phyloP scores from a whole-genome alignment of 139 green algal species.

The Coelastrella sp. region DNA sequence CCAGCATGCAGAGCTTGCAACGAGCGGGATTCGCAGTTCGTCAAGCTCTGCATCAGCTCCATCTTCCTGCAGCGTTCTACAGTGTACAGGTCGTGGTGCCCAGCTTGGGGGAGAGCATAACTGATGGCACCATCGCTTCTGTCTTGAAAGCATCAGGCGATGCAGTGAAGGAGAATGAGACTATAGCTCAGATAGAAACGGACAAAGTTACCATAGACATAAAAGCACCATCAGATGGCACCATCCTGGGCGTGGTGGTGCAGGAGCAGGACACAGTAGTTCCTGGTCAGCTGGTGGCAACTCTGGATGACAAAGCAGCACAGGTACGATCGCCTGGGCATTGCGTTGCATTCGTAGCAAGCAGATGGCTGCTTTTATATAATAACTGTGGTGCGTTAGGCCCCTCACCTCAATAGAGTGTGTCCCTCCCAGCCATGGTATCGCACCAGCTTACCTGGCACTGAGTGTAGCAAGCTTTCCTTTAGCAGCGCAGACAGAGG shows the following conservation, averaged over 20 bases:
- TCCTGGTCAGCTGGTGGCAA: conserved; percentile 51
- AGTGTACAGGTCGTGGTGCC: conserved; percentile 66
- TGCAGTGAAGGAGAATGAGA: conserved; percentile 90
- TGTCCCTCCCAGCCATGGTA: too few relatives aligned
- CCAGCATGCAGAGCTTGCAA: not conserved
- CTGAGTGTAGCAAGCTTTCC: too few relatives aligned
- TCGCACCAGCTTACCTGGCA: too few relatives aligned
- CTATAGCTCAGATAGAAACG: conserved; percentile 98
- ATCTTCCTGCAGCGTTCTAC: not conserved
- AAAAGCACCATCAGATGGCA: conserved; percentile 54
- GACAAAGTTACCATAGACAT: conserved; percentile 90
- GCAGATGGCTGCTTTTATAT: too few relatives aligned
- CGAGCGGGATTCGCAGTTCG: not conserved
- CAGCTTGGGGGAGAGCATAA: conserved; percentile 94
- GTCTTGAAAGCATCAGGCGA: conserved; percentile 76
- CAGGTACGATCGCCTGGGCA: not conserved
- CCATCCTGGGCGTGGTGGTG: conserved; percentile 53
- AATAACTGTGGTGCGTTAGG: too few relatives aligned
- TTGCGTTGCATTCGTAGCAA: not conserved
- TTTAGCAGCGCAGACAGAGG: too few relatives aligned
- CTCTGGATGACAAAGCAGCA: conserved; percentile 47
- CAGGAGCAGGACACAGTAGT: conserved; percentile 59
- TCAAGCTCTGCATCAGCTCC: not conserved
- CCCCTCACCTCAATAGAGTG: too few relatives aligned
- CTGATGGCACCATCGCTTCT: conserved; percentile 74